Percentiles rank a stretch among this genome's conserved stretches.
Conservation (phyloP, 2,329 filamentous ascomycete genomes). For the Chrysosporium keratinophilum region DNA sequence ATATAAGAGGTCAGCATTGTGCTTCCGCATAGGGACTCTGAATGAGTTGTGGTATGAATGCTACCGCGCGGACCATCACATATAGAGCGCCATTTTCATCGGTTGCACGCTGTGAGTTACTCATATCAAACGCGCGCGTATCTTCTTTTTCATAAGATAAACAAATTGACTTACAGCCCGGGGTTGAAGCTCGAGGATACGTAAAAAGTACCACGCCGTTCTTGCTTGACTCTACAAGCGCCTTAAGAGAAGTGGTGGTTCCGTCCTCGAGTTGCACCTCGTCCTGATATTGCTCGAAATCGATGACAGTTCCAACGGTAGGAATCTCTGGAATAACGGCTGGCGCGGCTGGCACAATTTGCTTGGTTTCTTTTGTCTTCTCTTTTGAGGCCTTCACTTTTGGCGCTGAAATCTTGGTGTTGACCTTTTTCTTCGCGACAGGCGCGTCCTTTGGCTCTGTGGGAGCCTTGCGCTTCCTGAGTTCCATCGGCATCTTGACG, state of each 20-base stretch:
- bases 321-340: slow-evolving; percentile 17
- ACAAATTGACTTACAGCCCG: slow-evolving; percentile 62
- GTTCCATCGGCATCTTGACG: slow-evolving; percentile 38
- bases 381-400: slow-evolving; percentile 27
- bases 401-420: slow-evolving; percentile 19
- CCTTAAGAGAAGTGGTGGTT: slow-evolving; percentile 64
- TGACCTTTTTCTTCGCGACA: slow-evolving; percentile 40
- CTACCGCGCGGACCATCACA: not conserved
- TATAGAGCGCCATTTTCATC: not conserved
- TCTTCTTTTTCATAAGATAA: slow-evolving; percentile 2
- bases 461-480: slow-evolving; percentile 53
- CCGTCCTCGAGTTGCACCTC: slow-evolving; percentile 81
- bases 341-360: not conserved
- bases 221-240: slow-evolving; percentile 72
- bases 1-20: slow-evolving; percentile 1
- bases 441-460: slow-evolving; percentile 38
- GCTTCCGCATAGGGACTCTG: not conserved
- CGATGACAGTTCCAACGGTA: slow-evolving; percentile 38
- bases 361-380: slow-evolving; percentile 14
- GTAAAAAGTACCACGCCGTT: slow-evolving; percentile 85
- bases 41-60: not conserved
- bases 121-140: not conserved
- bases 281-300: slow-evolving; percentile 48
- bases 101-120: not conserved
- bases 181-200: slow-evolving; percentile 88